Base-by-base conservation (phyloP, 352 stramenopile genomes). In the Phytophthora parvispora region DNA sequence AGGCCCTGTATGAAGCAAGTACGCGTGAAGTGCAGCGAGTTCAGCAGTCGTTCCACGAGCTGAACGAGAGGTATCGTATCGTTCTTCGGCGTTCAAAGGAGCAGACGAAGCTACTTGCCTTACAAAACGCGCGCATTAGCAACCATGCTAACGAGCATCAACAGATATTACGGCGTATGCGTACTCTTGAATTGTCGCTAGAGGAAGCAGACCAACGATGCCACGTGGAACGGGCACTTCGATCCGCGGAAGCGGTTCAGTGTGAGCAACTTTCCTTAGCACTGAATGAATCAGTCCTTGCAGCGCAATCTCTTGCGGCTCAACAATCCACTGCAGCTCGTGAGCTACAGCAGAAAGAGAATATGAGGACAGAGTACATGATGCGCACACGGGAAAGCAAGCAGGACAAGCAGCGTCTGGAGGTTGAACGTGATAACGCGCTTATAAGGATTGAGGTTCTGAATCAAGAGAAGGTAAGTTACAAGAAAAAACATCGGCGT, bases 71-170 rank as follows among this genome's bases (percentile, higher is more conserved):
- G 15, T 90, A 89, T 56, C 75, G 72, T 20, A 77, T 94, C 12
- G 67, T 91, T 18, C 28, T 81, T 36, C 80, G 86, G 6, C 84
- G 87, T 15, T 77, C 81, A 1, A 75, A 84, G 6, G 87, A 95
- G 50, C 87, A 95, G 60, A 72, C 83, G 18, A 93, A 88, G 40
- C 67, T 95, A 20, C 68, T 95, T 16, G 74, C 73, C 12, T 77
- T 92, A 4, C 86, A 95, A 59, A 90, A 83, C 36, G 45, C 52
- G 13, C 81, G 87, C 9, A 76, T 91, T 20, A 43, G 67, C 10
- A 80, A 72, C 31, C 77, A 95, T 63, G 72, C 72, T 28, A 80
- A 88, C 12, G 75, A 87, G 4, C 81, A 93, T 31, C 74, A 92
- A 32, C 83, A 89, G 42, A 74, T 92, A 13, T 61, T 95, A 22